These are phyloP conservation scores for Backusella psychrophila DNA, from an alignment of 192 early-diverging fungal genomes.

Conservation along the genomic window DNA sequence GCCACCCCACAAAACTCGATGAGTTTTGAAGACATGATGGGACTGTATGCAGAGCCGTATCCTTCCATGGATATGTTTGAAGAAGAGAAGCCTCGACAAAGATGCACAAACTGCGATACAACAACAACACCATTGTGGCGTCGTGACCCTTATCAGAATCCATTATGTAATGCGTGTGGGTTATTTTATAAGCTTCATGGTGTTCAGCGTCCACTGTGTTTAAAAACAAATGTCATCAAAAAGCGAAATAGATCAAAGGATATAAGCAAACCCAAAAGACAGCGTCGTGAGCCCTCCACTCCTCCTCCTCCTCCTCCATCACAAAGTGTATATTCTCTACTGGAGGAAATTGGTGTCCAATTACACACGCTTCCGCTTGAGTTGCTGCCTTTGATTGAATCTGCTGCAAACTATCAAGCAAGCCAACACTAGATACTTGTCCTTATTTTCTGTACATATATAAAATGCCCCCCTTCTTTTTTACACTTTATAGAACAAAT, in stretches of 20 bases:
- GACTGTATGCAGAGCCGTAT: conserved; percentile 13
- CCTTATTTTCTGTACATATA: background rate
- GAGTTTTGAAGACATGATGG: conserved; percentile 33
- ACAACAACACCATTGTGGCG: conserved; percentile 96
- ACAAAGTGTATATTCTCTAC: conserved; percentile 12
- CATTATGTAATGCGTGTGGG: conserved; percentile 97
- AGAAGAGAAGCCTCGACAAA: background rate
- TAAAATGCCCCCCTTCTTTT: too few species aligned
- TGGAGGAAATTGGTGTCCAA: conserved; percentile 24
- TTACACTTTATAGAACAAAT: background rate
- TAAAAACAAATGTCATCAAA: conserved; percentile 90
- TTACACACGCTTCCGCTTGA: conserved; percentile 18
- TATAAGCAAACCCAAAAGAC: background rate
- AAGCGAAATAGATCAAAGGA: conserved; percentile 72
- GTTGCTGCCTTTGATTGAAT: conserved; percentile 17
- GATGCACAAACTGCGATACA: conserved; percentile 27
- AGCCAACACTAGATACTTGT: background rate
- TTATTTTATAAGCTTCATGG: conserved; percentile 95
- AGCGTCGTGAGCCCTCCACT: background rate
- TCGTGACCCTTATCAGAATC: conserved; percentile 82
- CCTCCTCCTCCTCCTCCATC: too few species aligned
- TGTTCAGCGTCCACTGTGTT: conserved; percentile 77
- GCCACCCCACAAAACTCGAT: conserved; percentile 10
- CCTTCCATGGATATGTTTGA: background rate
- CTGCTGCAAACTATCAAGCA: conserved; percentile 20